Percentiles rank a stretch among this genome's conserved stretches.
phyloP scores from a whole-genome alignment of 257 asterid genomes.

The Gynochthodes officinalis region DNA sequence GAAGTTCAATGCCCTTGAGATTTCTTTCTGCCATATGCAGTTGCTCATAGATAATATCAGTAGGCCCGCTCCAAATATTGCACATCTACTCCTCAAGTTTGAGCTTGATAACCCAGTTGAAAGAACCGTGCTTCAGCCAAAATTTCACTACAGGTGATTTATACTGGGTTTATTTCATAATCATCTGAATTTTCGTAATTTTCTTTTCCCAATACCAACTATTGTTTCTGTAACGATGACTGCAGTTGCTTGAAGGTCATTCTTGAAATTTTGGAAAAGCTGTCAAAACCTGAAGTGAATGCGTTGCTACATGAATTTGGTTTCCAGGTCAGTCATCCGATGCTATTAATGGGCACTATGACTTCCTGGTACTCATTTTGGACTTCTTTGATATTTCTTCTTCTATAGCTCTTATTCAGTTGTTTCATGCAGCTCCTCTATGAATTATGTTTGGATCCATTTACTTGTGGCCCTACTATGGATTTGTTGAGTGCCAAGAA shows the following conservation, averaged over 20 bases:
- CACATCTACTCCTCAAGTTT: slow-evolving; percentile 88
- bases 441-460: slow-evolving; percentile 81
- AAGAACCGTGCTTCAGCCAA: slow-evolving; percentile 85
- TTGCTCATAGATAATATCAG: slow-evolving; percentile 79
- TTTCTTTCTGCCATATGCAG: slow-evolving; percentile 44
- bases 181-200: not conserved
- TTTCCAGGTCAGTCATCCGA: slow-evolving; percentile 62
- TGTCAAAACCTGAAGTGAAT: slow-evolving; percentile 75
- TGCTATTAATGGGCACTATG: not conserved
- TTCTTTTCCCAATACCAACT: slow-evolving; percentile 18
- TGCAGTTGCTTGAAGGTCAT: slow-evolving; percentile 92
- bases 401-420: slow-evolving; percentile 26
- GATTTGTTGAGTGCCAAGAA: slow-evolving; percentile 74
- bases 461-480: slow-evolving; percentile 76
- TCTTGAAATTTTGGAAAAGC: slow-evolving; percentile 81
- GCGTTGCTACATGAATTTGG: slow-evolving; percentile 92
- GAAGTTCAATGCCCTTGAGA: not conserved
- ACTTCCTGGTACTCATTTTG: not conserved
- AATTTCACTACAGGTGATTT: slow-evolving; percentile 81
- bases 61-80: slow-evolving; percentile 82
- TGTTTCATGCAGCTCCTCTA: slow-evolving; percentile 67
- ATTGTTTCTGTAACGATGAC: slow-evolving; percentile 21
- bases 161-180: not conserved
- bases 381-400: slow-evolving; percentile 2
- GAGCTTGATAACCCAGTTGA: slow-evolving; percentile 78